These are phyloP conservation scores for Fraxinus pennsylvanica DNA, from an alignment of 257 asterid species.

Conservation along the genomic window DNA sequence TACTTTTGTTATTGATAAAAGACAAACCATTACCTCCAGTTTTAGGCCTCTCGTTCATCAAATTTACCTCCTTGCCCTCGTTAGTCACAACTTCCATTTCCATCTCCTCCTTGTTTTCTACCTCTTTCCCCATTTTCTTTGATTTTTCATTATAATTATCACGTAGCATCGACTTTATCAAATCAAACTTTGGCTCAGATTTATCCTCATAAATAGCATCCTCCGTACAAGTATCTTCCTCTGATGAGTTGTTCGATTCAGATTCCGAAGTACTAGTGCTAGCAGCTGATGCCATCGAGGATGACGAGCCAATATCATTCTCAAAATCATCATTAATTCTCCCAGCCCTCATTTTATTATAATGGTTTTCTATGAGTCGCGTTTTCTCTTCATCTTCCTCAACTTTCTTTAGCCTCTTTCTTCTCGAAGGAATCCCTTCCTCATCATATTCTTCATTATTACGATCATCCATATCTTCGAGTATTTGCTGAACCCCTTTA, in stretches of 20 bases:
- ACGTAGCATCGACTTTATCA: slow-evolving; percentile 66
- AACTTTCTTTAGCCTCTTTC: slow-evolving; percentile 32
- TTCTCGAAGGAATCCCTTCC: slow-evolving; percentile 9
- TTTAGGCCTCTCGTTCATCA: slow-evolving; percentile 36
- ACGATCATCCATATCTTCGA: slow-evolving; percentile 24
- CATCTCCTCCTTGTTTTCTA: slow-evolving; percentile 20
- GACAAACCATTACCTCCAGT: slow-evolving; percentile 17
- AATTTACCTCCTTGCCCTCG: slow-evolving; percentile 42
- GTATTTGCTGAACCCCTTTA: slow-evolving; percentile 39
- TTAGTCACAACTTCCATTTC: slow-evolving; percentile 44
- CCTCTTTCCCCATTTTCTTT: slow-evolving; percentile 16
- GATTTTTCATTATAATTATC: slow-evolving; percentile 43
- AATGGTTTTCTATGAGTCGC: slow-evolving; percentile 51
- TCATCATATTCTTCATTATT: slow-evolving; percentile 23
- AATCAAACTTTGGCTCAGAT: slow-evolving; percentile 61
- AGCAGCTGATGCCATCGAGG: slow-evolving; percentile 41
- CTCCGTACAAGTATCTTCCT: slow-evolving; percentile 45
- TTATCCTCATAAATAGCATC: slow-evolving; percentile 63
- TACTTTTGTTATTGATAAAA: slow-evolving; percentile 8
- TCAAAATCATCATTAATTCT: slow-evolving; percentile 20
- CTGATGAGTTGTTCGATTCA: slow-evolving; percentile 33
- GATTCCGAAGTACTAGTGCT: slow-evolving; percentile 20
- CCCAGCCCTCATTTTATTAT: slow-evolving; percentile 25
- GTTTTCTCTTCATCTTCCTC: slow-evolving; percentile 52
- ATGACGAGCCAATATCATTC: slow-evolving; percentile 38